phyloP scores from a whole-genome alignment of 73 alveolate species.

The Breviolum minutum region DNA sequence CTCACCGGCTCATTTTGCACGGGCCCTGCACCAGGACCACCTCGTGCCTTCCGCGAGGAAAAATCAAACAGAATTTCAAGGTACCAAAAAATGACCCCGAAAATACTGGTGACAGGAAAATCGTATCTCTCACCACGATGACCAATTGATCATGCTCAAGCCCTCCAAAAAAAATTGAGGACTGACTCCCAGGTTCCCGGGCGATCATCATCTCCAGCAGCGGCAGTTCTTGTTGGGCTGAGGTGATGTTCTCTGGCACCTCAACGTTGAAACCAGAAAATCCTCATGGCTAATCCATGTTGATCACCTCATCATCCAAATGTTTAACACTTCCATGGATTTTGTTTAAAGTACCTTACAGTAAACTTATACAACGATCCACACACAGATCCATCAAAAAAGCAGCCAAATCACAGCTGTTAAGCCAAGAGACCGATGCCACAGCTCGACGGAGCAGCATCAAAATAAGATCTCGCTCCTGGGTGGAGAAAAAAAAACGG shows the following conservation, averaged over 20 bases:
- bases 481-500: too few species aligned
- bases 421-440: slow-evolving; percentile 15
- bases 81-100: not conserved
- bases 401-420: not conserved
- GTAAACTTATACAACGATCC: not conserved
- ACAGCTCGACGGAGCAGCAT: slow-evolving; percentile 66
- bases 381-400: not conserved
- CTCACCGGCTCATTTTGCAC: not conserved
- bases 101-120: not conserved
- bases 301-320: too few species aligned
- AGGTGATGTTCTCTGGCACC: slow-evolving; percentile 65
- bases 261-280: not conserved
- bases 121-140: too few species aligned
- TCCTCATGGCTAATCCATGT: not conserved
- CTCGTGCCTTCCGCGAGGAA: slow-evolving; percentile 39
- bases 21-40: slow-evolving; percentile 26
- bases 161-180: too few species aligned
- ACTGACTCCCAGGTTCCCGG: not conserved
- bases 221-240: slow-evolving; percentile 83
- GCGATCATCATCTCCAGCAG: slow-evolving; percentile 90
- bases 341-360: too few species aligned
- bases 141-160: too few species aligned
- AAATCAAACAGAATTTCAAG: not conserved
- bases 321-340: too few species aligned
- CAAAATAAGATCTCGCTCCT: slow-evolving; percentile 53